Conservation (phyloP, 202 grass and related monocot genomes). For the Cymbopogon flexuosus region DNA sequence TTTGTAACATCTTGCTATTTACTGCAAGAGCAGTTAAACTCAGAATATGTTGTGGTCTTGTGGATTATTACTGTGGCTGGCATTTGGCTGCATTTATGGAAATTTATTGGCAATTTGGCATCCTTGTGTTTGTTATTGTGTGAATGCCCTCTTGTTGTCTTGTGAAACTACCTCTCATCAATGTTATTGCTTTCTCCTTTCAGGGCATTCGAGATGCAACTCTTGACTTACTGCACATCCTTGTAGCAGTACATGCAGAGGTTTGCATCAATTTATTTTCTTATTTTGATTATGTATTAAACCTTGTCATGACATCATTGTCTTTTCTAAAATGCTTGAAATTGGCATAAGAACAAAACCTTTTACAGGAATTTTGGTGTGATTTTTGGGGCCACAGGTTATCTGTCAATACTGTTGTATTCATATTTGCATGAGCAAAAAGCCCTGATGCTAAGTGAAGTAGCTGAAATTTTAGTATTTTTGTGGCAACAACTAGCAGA, state of each 20-base stretch:
- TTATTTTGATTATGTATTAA: constrained; percentile 28
- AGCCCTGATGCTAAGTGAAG: not conserved
- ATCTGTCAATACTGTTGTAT: not conserved
- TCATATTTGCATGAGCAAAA: not conserved
- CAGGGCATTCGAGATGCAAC: constrained; percentile 98
- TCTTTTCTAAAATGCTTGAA: constrained; percentile 25
- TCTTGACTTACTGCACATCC: constrained; percentile 91
- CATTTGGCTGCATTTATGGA: not conserved
- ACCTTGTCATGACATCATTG: not conserved
- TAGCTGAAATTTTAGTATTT: not conserved
- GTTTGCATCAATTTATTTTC: constrained; percentile 39
- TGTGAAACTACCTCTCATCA: constrained; percentile 3
- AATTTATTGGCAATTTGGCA: not conserved
- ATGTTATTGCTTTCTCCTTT: constrained; percentile 25
- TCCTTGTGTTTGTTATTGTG: constrained; percentile 8
- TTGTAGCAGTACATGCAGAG: constrained; percentile 95
- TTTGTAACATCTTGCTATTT: constrained; percentile 27
- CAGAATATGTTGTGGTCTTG: not conserved
- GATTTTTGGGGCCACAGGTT: constrained; percentile 9
- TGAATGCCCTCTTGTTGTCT: not conserved
- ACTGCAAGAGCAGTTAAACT: constrained; percentile 22
- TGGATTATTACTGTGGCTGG: not conserved
- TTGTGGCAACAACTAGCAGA: not conserved
- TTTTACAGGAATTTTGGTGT: not conserved
- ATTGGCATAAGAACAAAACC: not conserved